These are phyloP conservation scores for Stipa capillata DNA, from an alignment of 176 grass and related monocot species.

Conservation along the genomic window DNA sequence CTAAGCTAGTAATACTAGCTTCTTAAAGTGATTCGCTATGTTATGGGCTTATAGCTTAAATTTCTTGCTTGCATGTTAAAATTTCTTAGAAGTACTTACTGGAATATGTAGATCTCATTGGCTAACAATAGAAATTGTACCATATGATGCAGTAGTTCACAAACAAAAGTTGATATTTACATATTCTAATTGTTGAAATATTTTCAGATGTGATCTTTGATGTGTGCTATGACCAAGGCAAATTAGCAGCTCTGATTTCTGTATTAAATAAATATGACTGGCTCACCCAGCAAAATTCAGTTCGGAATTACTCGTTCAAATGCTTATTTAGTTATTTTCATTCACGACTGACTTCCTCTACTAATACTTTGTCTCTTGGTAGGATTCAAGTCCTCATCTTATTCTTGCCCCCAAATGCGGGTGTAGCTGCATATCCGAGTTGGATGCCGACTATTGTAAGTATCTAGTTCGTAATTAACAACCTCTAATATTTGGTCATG, in stretches of 20 bases:
- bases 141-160: background rate
- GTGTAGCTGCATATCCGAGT: slow-evolving; percentile 82
- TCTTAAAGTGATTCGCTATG: background rate
- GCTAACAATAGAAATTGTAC: background rate
- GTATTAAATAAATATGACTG: background rate
- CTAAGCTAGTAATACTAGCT: too few species aligned
- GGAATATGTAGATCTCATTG: background rate
- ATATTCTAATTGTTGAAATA: too few species aligned
- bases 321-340: slow-evolving; percentile 16
- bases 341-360: background rate
- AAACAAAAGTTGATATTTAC: too few species aligned
- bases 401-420: slow-evolving; percentile 93
- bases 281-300: background rate
- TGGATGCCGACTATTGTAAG: slow-evolving; percentile 92
- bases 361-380: slow-evolving; percentile 21
- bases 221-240: background rate
- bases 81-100: background rate
- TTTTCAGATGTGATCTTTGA: background rate
- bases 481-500: background rate
- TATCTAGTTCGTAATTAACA: slow-evolving; percentile 11
- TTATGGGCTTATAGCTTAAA: background rate
- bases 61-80: background rate
- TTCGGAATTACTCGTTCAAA: background rate
- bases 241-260: background rate
- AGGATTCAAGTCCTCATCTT: slow-evolving; percentile 76